Base-by-base conservation (phyloP, 2,329 filamentous ascomycete species). In the Fusarium bulbicola region DNA sequence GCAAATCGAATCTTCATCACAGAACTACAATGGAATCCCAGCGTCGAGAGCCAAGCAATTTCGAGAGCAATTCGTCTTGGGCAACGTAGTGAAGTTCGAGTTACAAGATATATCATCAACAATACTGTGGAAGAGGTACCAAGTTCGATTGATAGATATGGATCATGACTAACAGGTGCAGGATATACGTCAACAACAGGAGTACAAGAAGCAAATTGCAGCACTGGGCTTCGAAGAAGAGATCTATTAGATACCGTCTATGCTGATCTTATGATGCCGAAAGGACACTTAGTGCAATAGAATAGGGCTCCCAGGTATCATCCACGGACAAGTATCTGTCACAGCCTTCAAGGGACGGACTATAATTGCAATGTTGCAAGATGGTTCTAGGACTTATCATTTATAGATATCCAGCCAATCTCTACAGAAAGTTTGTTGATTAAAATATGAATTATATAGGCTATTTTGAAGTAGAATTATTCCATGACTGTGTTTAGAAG, bases 11-110 rank as follows among this genome's bases (percentile, higher is more conserved):
- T 89, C 0, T 86, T 86, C 64, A 83, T 89, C 6, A 77, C 88
- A 1, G 87, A 89, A 56, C 83, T 85, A 0, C 87, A 89, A 32
- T 89, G 87, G 86, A 89, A 89, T 43, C 87, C 86, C 0, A 84
- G 82, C 5, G 83, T 87, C 0, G 87, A 89, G 64, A 83, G 82
- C 18, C 87, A 89, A 61, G 87, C 87, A 0, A 84, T 89, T 18
- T 86, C 82, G 1, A 79, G 87, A 16, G 85, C 85, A 0, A 77
- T 87, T 7, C 82, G 87, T 0, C 77, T 89, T 1, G 85, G 85
- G 0, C 87, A 89, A 64, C 72, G 77, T 4, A 71, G 81, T 10
- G 59, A 82, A 15, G 86, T 89, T 0, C 63, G 76, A 1, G 82
- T 88, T 2, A 84, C 80, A 1, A 81, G 85, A 32, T 89, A 88